Base-by-base conservation (phyloP, 805 yeast species). In the Maudiozyma serrabonitensis region DNA sequence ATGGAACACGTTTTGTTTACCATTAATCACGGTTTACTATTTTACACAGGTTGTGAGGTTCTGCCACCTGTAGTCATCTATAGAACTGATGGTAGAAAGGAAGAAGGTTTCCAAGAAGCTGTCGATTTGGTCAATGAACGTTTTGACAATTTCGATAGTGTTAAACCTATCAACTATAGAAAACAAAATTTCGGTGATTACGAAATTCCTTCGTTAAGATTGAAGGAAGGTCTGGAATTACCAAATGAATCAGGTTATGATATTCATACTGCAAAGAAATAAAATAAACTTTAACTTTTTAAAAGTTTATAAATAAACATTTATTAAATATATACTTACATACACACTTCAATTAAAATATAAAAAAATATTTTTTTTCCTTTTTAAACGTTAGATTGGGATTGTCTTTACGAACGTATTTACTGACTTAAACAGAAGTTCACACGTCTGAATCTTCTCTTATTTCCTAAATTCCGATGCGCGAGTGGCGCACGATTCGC, bases 1-100 rank as follows among this genome's bases (percentile, higher is more conserved):
- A 50, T 59, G 1, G 57, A 56, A 9, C 58, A 60, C 35, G 1
- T 61, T 7, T 49, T 59, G 23, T 62, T 48, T 38, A 62, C 62
- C 7, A 54, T 62, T 18, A 55, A 52, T 18, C 62, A 59, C 37
- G 56, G 57, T 13, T 47, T 58, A 8, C 47, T 61, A 8, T 59
- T 28, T 45, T 59, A 54, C 45, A 43, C 59, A 4, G 64, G 64
- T 2, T 59, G 53, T 28, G 42, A 28, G 3, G 61, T 55, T 2
- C 50, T 62, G 37, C 63, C 61, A n/a, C 52, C 61, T 2, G 48
- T 55, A 32, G 49, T 52, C 31, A 50, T 47, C 3, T 56, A 51
- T 43, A n/a, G 47, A 15, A 42, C 52, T 18, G 52, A 50, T 46
- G 25, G 35, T 13, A 37, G 52, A 19, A 34, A 21, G 52, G 54